phyloP scores from a whole-genome alignment of 768 basidiomycete genomes.

The Leucocoprinus birnbaumii region DNA sequence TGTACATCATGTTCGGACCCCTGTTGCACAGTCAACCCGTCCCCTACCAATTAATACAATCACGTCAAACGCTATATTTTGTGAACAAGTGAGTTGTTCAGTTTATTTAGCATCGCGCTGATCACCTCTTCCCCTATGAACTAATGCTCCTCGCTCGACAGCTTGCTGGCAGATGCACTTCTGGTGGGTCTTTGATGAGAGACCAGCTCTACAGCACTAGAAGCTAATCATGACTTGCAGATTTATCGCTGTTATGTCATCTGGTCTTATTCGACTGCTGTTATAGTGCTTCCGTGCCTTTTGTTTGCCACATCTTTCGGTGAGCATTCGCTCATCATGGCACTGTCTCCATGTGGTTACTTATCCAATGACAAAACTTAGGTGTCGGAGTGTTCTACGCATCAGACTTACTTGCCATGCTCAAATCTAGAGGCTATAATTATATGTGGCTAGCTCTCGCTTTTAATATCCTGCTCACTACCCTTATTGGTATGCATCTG shows the following conservation, averaged over 20 bases:
- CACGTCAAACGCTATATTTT: not conserved
- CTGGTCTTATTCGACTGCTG: not conserved
- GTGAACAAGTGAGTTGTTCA: not conserved
- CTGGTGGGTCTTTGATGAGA: not conserved
- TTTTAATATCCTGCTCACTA: not conserved
- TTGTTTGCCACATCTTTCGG: not conserved
- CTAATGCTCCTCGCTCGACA: not conserved
- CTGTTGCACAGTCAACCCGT: not conserved
- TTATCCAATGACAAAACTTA: not conserved
- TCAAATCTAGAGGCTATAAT: not conserved
- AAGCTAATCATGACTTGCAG: not conserved
- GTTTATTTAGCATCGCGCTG: not conserved
- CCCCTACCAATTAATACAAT: not conserved
- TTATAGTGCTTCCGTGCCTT: not conserved
- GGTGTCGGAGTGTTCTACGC: too few species aligned
- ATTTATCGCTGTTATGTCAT: not conserved
- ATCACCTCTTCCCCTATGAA: too few species aligned
- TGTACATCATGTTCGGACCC: conserved; percentile 1
- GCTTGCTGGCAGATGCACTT: not conserved
- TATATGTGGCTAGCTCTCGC: not conserved
- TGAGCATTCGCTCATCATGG: not conserved
- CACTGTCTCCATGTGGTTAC: too few species aligned
- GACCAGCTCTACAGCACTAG: not conserved
- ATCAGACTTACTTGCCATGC: not conserved
- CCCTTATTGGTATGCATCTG: not conserved